A percentile compares a stretch with the other conserved stretches of the same genome.
Evolutionary conservation across 306 rosid genomes (phyloP).

Genomic region (Glycyrrhiza uralensis): DNA sequence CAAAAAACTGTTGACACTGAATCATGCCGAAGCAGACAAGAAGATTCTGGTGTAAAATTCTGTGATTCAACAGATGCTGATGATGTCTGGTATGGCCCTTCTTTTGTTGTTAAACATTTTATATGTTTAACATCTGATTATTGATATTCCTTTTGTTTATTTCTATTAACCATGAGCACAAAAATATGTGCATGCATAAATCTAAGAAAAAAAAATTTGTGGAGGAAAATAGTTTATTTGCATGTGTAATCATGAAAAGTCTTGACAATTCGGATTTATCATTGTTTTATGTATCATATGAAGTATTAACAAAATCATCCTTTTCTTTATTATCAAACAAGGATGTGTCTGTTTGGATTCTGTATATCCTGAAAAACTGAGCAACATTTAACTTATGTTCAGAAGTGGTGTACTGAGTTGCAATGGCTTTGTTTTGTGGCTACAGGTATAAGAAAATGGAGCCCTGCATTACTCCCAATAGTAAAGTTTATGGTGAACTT

Average conservation of each 20-base stretch:
- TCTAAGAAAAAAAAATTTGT: not conserved
- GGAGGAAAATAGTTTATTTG: not conserved
- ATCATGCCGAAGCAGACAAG: constrained; percentile 68
- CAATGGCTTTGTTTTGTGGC: constrained; percentile 26
- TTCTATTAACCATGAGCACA: not conserved
- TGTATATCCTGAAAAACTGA: not conserved
- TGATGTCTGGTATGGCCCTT: constrained; percentile 66
- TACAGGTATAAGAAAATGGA: constrained; percentile 93
- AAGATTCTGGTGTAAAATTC: constrained; percentile 51
- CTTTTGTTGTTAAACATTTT: not conserved
- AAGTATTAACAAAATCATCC: not conserved
- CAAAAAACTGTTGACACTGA: constrained; percentile 64
- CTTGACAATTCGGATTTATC: not conserved
- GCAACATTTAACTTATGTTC: not conserved
- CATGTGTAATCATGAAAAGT: not conserved
- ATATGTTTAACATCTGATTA: not conserved
- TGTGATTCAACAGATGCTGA: constrained; percentile 57
- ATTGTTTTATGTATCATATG: not conserved
- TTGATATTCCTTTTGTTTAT: constrained; percentile 9
- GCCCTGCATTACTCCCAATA: constrained; percentile 63
- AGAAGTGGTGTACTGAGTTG: not conserved
- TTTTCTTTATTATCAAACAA: not conserved
- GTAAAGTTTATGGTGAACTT: constrained; percentile 48
- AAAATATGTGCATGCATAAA: not conserved
- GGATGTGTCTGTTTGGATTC: not conserved